phyloP scores from a whole-genome alignment of 2,329 filamentous ascomycete species.

The Xylaria sp. region DNA sequence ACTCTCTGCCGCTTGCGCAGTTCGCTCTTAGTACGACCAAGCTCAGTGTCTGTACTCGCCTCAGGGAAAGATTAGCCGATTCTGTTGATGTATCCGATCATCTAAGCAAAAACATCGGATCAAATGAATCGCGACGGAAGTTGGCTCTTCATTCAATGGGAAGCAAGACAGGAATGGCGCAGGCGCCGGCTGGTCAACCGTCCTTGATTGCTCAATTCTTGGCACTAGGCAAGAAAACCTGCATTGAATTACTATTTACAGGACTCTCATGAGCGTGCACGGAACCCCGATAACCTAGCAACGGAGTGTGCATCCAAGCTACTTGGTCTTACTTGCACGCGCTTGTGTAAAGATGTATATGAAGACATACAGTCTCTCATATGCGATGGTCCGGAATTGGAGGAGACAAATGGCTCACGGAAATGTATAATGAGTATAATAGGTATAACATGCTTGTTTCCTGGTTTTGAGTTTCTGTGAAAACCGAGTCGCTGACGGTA shows the following conservation, averaged over 20 bases:
- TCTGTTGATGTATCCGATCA: background rate
- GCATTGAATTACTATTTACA: background rate
- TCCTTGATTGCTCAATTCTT: background rate
- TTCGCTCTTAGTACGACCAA: background rate
- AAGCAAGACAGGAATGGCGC: background rate
- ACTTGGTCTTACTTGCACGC: background rate
- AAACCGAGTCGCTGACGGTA: background rate
- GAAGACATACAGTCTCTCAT: background rate
- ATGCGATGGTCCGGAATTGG: background rate
- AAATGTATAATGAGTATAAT: background rate
- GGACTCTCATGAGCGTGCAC: background rate
- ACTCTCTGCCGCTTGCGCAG: background rate
- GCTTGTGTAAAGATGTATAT: background rate
- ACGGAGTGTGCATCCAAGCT: background rate
- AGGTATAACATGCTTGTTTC: background rate
- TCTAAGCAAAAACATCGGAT: background rate
- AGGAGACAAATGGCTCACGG: background rate
- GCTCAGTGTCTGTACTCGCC: background rate
- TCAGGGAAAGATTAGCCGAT: background rate
- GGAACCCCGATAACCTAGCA: background rate
- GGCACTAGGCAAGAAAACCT: background rate
- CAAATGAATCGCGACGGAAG: background rate
- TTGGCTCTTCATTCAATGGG: background rate
- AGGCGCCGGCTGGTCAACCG: no score
- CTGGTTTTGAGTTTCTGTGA: background rate